A percentile compares a stretch with the other conserved stretches of the same genome.
phyloP scores from a whole-genome alignment of 768 basidiomycete species.

The Macrocybe gigantea region DNA sequence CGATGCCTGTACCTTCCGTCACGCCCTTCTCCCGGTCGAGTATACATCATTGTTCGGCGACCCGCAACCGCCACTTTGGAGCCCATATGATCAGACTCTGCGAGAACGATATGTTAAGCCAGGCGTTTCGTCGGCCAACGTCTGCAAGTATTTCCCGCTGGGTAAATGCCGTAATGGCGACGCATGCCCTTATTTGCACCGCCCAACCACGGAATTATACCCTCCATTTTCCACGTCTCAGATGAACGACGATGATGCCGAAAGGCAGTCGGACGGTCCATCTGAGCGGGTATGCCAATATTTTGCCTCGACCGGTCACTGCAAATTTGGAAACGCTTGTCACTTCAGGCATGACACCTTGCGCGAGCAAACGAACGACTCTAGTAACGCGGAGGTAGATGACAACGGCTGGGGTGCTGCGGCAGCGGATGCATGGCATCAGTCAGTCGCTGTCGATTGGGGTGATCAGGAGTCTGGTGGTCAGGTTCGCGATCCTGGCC shows the following conservation, averaged over 20 bases:
- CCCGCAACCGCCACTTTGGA: slow-evolving; percentile 28
- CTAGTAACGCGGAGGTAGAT: neutral
- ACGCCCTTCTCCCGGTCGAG: slow-evolving; percentile 33
- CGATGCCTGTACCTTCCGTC: slow-evolving; percentile 29
- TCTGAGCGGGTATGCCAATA: slow-evolving; percentile 13
- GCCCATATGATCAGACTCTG: neutral
- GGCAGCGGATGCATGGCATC: neutral
- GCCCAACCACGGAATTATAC: neutral
- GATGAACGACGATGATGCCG: too few species aligned
- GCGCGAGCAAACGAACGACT: neutral
- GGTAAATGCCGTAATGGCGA: slow-evolving; percentile 34
- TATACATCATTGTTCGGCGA: slow-evolving; percentile 33
- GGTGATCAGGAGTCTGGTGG: too few species aligned
- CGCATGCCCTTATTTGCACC: slow-evolving; percentile 23
- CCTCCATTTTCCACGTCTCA: neutral
- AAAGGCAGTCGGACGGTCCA: too few species aligned
- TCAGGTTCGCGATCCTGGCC: too few species aligned
- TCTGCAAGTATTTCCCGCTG: slow-evolving; percentile 28
- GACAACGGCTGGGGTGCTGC: slow-evolving; percentile 6
- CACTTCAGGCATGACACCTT: slow-evolving; percentile 6
- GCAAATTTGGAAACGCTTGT: slow-evolving; percentile 7
- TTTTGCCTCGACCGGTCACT: slow-evolving; percentile 8
- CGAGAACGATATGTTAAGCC: neutral
- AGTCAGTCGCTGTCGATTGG: too few species aligned
- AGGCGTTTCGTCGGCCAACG: slow-evolving; percentile 8